Evolutionary conservation across 2,329 filamentous ascomycete genomes (phyloP).

Genomic region (Aureobasidium sp.): DNA sequence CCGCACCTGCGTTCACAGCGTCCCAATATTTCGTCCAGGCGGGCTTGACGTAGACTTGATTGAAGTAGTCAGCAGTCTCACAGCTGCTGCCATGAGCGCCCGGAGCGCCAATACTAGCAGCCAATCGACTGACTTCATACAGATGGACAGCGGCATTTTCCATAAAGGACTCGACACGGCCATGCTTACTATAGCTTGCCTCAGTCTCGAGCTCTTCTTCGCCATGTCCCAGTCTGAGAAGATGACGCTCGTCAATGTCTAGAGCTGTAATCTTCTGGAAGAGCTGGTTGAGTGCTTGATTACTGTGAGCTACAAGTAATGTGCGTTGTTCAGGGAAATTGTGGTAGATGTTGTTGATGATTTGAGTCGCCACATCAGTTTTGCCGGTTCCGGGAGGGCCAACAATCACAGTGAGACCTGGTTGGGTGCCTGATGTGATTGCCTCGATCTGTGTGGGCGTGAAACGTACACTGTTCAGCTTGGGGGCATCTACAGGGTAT

Average conservation of each 20-base stretch:
- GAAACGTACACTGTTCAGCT: conserved; percentile 76
- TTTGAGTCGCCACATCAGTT: conserved; percentile 97
- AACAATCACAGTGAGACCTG: conserved; percentile 87
- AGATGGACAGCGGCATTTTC: conserved; percentile 76
- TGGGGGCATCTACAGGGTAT: conserved; percentile 77
- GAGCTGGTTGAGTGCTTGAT: conserved; percentile 93
- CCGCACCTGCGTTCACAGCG: conserved; percentile 47
- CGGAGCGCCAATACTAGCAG: conserved; percentile 74
- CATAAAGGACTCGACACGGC: conserved; percentile 89
- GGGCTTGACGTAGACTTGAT: conserved; percentile 82
- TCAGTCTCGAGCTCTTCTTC: conserved; percentile 89
- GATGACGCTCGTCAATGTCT: conserved; percentile 90
- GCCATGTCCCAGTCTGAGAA: conserved; percentile 85
- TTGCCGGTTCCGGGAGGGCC: conserved; percentile 96
- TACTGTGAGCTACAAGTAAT: conserved; percentile 89
- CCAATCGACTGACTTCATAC: conserved; percentile 77
- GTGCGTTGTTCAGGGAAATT: conserved; percentile 93
- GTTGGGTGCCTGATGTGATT: conserved; percentile 87
- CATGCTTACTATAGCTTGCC: conserved; percentile 85
- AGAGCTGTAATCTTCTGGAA: conserved; percentile 97
- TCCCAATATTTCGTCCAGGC: conserved; percentile 82
- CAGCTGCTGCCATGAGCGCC: conserved; percentile 95
- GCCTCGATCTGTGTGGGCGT: conserved; percentile 88
- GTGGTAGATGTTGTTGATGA: conserved; percentile 98
- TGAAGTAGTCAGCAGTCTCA: conserved; percentile 95